Percentiles rank a stretch among this genome's conserved stretches.
These are phyloP conservation scores for Heterobasidion occidentale DNA, from an alignment of 1,284 basidiomycete genomes.

Conservation along the genomic window DNA sequence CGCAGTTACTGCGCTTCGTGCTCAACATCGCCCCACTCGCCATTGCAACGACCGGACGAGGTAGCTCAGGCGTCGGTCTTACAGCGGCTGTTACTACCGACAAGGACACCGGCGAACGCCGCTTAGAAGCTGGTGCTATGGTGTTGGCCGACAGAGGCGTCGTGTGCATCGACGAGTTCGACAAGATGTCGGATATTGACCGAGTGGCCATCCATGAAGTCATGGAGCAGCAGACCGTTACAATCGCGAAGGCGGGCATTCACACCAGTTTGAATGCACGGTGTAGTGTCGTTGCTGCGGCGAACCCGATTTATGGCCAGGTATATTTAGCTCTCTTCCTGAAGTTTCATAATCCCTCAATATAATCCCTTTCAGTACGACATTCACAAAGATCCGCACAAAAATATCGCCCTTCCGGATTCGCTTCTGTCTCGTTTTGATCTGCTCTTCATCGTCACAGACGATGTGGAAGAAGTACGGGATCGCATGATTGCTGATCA, in stretches of 20 bases:
- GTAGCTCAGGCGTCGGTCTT: slow-evolving; percentile 96
- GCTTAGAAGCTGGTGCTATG: slow-evolving; percentile 98
- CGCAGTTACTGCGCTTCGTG: slow-evolving; percentile 94
- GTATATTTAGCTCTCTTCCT: slow-evolving; percentile 18
- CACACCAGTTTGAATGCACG: slow-evolving; percentile 97
- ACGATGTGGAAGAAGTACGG: slow-evolving; percentile 93
- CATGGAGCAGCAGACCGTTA: slow-evolving; percentile 99
- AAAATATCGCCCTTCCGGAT: slow-evolving; percentile 97
- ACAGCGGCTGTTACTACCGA: slow-evolving; percentile 99
- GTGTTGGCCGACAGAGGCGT: slow-evolving; percentile 99
- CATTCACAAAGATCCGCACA: slow-evolving; percentile 98
- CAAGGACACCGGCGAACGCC: slow-evolving; percentile 93
- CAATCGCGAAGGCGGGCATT: slow-evolving; percentile 98
- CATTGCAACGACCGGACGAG: slow-evolving; percentile 96
- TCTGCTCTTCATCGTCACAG: slow-evolving; percentile 95
- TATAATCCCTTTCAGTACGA: slow-evolving; percentile 67
- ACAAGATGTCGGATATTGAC: slow-evolving; percentile 99
- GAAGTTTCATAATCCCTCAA: background rate
- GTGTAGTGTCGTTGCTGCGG: slow-evolving; percentile 96
- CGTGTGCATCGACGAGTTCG: slow-evolving; percentile 99
- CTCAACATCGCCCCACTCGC: slow-evolving; percentile 94
- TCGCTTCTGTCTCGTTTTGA: slow-evolving; percentile 99
- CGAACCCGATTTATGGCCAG: slow-evolving; percentile 98
- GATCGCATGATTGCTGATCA: slow-evolving; percentile 97
- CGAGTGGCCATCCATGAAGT: slow-evolving; percentile 99